Evolutionary conservation across 2,329 filamentous ascomycete species (phyloP).

Genomic region (Cladosporium phlei): DNA sequence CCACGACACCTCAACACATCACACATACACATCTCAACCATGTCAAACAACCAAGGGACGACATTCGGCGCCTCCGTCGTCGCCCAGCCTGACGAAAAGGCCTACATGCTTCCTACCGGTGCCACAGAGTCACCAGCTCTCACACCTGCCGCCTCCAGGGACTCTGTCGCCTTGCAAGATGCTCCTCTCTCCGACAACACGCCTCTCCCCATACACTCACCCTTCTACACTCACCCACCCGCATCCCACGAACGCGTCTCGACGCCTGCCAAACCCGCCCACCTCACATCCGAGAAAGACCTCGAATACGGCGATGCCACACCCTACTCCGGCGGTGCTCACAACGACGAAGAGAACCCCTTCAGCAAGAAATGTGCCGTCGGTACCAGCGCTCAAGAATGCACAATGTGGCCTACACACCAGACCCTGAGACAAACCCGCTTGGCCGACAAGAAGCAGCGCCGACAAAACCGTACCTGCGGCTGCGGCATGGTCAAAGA

Average conservation of each 20-base stretch:
- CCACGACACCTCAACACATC: neutral
- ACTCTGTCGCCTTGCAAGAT: conserved; percentile 20
- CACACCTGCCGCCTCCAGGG: conserved; percentile 30
- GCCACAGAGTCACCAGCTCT: conserved; percentile 31
- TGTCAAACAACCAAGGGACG: conserved; percentile 14
- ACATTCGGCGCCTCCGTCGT: conserved; percentile 43
- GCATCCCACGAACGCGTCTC: conserved; percentile 37
- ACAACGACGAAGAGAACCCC: conserved; percentile 35
- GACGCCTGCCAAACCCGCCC: conserved; percentile 19
- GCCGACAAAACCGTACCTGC: conserved; percentile 26
- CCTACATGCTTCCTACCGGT: conserved; percentile 28
- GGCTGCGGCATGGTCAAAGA: conserved; percentile 34
- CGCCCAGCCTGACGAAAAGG: conserved; percentile 22
- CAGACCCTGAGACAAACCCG: conserved; percentile 43
- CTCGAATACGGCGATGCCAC: conserved; percentile 31
- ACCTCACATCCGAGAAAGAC: conserved; percentile 33
- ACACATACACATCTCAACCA: neutral
- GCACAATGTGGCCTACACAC: conserved; percentile 49
- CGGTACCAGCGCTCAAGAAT: conserved; percentile 42
- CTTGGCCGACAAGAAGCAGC: conserved; percentile 32
- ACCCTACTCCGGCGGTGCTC: conserved; percentile 29
- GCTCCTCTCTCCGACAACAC: conserved; percentile 29
- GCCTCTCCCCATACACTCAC: conserved; percentile 36
- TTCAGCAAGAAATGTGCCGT: conserved; percentile 37
- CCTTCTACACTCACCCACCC: conserved; percentile 46